These are phyloP conservation scores for Amphichorda felina DNA, from an alignment of 2,329 filamentous ascomycete genomes.

Conservation along the genomic window DNA sequence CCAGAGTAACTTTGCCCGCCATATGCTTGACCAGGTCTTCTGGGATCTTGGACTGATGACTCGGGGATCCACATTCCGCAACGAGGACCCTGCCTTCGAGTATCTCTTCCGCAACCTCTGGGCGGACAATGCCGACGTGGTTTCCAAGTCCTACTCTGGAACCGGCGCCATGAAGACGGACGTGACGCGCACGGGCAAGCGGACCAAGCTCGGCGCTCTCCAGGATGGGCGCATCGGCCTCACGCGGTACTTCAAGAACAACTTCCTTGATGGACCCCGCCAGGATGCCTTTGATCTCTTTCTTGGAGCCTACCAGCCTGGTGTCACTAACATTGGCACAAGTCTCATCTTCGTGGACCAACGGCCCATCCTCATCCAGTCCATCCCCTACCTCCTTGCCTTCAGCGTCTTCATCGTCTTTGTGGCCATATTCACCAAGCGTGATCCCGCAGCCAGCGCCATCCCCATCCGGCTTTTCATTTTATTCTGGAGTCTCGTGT, in stretches of 20 bases:
- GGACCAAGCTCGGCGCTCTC: conserved; percentile 74
- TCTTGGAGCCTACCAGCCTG: conserved; percentile 73
- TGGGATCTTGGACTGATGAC: conserved; percentile 70
- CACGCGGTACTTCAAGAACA: conserved; percentile 85
- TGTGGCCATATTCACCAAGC: conserved; percentile 60
- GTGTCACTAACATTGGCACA: conserved; percentile 57
- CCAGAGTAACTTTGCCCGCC: conserved; percentile 90
- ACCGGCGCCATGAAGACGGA: conserved; percentile 98
- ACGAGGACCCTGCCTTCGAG: conserved; percentile 73
- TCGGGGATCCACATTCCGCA: conserved; percentile 62
- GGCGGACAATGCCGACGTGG: conserved; percentile 96
- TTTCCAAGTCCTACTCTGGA: conserved; percentile 85
- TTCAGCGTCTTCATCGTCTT: conserved; percentile 78
- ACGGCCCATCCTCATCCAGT: conserved; percentile 77
- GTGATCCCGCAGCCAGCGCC: conserved; percentile 60
- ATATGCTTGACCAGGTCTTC: conserved; percentile 80
- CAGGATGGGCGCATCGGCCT: conserved; percentile 83
- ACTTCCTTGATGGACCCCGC: conserved; percentile 84
- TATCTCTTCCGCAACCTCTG: conserved; percentile 91
- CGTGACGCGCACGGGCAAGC: conserved; percentile 83
- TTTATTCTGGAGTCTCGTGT: conserved; percentile 62
- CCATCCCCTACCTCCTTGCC: conserved; percentile 82
- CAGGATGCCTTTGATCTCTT: conserved; percentile 96
- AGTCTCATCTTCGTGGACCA: conserved; percentile 72
- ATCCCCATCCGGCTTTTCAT: conserved; percentile 76